A percentile compares a stretch with the other conserved stretches of the same genome.
Evolutionary conservation across 176 grass and related monocot species (phyloP).

Genomic region (Saccharum officinarum): DNA sequence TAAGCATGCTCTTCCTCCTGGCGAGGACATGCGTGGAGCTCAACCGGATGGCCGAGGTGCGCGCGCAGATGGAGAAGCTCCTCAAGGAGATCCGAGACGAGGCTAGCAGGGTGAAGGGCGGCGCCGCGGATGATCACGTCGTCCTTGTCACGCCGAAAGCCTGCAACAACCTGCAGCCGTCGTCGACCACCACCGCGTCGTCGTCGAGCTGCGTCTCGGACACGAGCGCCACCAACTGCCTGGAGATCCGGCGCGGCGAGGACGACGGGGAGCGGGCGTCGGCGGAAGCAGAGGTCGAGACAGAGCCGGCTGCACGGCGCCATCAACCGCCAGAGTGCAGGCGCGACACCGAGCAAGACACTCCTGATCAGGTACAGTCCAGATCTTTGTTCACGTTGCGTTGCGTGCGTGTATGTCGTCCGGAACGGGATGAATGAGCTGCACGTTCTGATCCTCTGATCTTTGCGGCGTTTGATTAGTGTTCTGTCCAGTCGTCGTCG

Average conservation of each 20-base stretch:
- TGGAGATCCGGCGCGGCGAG: not conserved
- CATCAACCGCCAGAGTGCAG: not conserved
- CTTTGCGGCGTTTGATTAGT: not conserved
- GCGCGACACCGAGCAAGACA: not conserved
- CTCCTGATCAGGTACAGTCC: not conserved
- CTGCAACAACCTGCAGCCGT: not conserved
- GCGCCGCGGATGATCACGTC: not conserved
- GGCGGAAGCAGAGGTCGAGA: not conserved
- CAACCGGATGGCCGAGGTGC: slow-evolving; percentile 63
- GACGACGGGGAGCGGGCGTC: not conserved
- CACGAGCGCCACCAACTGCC: slow-evolving; percentile 8
- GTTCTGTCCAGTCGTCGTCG: slow-evolving; percentile 11
- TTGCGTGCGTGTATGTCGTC: not conserved
- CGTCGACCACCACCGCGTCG: not conserved
- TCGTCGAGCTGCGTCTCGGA: slow-evolving; percentile 23
- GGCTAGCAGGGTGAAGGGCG: slow-evolving; percentile 9
- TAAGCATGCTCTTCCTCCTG: slow-evolving; percentile 49
- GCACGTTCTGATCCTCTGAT: not conserved
- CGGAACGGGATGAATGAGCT: no score
- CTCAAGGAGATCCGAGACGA: slow-evolving; percentile 48
- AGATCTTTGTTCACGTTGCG: not conserved
- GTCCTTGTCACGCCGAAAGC: not conserved
- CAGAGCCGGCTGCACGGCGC: not conserved
- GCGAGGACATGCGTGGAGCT: slow-evolving; percentile 50
- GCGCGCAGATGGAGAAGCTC: slow-evolving; percentile 56